These are phyloP conservation scores for Aspergillus texensis DNA, from an alignment of 2,329 filamentous ascomycete species.

Conservation along the genomic window DNA sequence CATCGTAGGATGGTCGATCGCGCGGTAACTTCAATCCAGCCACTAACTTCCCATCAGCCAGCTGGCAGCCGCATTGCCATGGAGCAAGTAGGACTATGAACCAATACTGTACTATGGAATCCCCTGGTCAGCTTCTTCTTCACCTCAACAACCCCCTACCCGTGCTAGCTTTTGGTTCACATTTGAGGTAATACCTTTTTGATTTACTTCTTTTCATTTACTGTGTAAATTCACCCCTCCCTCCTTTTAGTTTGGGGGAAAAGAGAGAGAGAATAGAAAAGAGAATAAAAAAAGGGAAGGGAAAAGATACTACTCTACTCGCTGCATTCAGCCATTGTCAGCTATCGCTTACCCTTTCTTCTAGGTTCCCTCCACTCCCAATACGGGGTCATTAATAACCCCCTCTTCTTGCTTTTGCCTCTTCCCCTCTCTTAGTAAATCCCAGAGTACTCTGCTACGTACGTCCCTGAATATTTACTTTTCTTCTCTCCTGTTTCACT, in stretches of 20 bases:
- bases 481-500: neutral
- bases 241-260: too few species aligned
- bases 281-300: neutral
- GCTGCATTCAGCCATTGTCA: slow-evolving; percentile 13
- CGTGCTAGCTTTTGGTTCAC: neutral
- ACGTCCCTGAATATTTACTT: neutral
- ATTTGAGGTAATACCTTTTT: neutral
- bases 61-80: slow-evolving; percentile 27
- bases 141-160: neutral
- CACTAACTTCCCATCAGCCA: slow-evolving; percentile 22
- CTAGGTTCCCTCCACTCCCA: slow-evolving; percentile 17
- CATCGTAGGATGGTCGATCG: slow-evolving; percentile 36
- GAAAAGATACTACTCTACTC: slow-evolving; percentile 19
- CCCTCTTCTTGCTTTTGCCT: slow-evolving; percentile 14
- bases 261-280: too few species aligned
- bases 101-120: neutral
- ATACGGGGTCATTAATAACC: slow-evolving; percentile 4
- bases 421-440: slow-evolving; percentile 2
- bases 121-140: slow-evolving; percentile 10
- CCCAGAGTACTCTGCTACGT: neutral
- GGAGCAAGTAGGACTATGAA: neutral
- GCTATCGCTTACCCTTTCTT: slow-evolving; percentile 18
- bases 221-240: too few species aligned
- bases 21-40: slow-evolving; percentile 37
- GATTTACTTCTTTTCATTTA: neutral